These are phyloP conservation scores for Exophiala viscosa DNA, from an alignment of 2,329 filamentous ascomycete genomes.

Conservation along the genomic window DNA sequence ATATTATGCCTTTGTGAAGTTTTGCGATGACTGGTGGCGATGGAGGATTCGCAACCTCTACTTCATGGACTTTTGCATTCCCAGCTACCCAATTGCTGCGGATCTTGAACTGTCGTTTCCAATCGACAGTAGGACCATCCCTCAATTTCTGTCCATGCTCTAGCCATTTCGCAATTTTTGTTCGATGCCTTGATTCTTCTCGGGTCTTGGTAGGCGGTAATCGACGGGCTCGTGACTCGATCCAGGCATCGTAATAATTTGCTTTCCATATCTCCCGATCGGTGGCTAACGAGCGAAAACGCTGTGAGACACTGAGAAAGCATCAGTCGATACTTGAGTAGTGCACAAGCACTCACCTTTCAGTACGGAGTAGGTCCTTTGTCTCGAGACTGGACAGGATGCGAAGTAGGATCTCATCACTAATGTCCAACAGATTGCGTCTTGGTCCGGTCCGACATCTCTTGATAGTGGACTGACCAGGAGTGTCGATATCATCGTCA, in stretches of 20 bases:
- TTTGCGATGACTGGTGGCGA: constrained; percentile 68
- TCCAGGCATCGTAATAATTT: constrained; percentile 74
- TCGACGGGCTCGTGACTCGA: constrained; percentile 13
- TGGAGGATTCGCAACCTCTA: constrained; percentile 57
- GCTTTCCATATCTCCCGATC: constrained; percentile 90
- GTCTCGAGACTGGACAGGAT: constrained; percentile 75
- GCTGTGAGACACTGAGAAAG: constrained; percentile 65
- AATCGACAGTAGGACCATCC: constrained; percentile 57
- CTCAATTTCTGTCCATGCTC: constrained; percentile 57
- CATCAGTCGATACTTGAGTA: neutral
- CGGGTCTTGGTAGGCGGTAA: constrained; percentile 20
- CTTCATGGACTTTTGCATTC: constrained; percentile 73
- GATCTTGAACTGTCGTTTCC: constrained; percentile 85
- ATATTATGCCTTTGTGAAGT: constrained; percentile 70
- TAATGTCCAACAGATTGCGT: constrained; percentile 62
- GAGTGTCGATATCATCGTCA: neutral
- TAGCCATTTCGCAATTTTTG: constrained; percentile 58
- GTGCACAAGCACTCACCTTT: constrained; percentile 46
- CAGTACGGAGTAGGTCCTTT: constrained; percentile 61
- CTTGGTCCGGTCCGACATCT: constrained; percentile 17
- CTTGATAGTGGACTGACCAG: constrained; percentile 2
- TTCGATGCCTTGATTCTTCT: constrained; percentile 42
- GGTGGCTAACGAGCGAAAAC: constrained; percentile 66
- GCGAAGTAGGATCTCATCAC: constrained; percentile 82
- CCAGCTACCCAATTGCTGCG: constrained; percentile 88